These are phyloP conservation scores for Populus hybrid DNA, from an alignment of 441 rosid species.

Conservation along the genomic window DNA sequence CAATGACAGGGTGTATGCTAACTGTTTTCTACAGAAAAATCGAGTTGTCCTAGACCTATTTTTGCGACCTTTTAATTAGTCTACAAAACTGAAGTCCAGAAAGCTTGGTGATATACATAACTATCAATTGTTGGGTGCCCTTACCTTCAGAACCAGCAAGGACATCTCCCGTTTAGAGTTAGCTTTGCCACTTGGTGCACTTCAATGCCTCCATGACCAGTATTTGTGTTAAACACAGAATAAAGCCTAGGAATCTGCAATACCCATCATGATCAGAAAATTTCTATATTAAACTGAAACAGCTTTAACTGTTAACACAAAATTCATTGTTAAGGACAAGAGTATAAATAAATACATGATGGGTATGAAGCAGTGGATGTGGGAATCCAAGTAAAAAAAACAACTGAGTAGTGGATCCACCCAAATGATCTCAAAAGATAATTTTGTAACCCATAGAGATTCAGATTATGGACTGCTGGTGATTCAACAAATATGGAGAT, in stretches of 20 bases:
- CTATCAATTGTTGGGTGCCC: background rate
- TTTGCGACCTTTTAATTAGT: background rate
- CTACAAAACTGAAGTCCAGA: background rate
- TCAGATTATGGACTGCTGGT: background rate
- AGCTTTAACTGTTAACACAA: background rate
- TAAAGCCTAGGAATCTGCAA: background rate
- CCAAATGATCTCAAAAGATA: background rate
- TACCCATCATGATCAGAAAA: background rate
- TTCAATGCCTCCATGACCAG: background rate
- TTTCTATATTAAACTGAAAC: background rate
- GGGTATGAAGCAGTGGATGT: background rate
- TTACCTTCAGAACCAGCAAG: background rate
- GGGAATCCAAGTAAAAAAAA: background rate
- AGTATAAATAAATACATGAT: background rate
- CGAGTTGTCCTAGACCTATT: background rate
- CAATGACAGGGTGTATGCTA: background rate
- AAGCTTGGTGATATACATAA: background rate
- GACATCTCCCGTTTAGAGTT: background rate
- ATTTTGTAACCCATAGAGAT: background rate
- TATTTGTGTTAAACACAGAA: background rate
- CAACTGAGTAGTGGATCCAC: background rate
- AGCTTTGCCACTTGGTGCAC: background rate
- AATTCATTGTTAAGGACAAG: background rate
- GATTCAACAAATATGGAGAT: background rate
- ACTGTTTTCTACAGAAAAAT: background rate